These are phyloP conservation scores for Leccinum fallax DNA, from an alignment of 1,284 basidiomycete species.

Conservation along the genomic window DNA sequence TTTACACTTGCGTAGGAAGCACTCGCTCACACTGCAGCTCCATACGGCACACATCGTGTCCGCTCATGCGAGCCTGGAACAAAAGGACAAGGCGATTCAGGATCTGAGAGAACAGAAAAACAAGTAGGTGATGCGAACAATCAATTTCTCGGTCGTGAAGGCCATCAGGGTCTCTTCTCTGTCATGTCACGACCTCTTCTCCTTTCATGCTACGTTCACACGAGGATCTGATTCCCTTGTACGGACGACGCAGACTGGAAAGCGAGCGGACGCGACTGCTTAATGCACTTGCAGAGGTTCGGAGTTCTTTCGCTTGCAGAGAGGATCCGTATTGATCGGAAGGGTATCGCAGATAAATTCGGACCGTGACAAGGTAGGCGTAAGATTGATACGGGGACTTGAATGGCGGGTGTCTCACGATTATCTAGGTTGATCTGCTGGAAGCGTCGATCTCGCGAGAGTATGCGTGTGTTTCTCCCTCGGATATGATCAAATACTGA, in stretches of 20 bases:
- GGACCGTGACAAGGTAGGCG: conserved; percentile 69
- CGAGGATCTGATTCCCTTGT: conserved; percentile 15
- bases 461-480: conserved; percentile 39
- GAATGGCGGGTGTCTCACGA: conserved; percentile 7
- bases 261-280: conserved; percentile 69
- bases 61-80: conserved; percentile 72
- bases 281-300: conserved; percentile 66
- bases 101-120: conserved; percentile 81
- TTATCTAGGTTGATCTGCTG: conserved; percentile 51
- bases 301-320: conserved; percentile 17
- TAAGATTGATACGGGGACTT: conserved; percentile 6
- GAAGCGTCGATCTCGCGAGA: conserved; percentile 61
- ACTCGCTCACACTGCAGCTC: conserved; percentile 75
- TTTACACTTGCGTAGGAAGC: conserved; percentile 54
- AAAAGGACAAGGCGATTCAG: conserved; percentile 74
- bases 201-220: neutral
- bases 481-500: conserved; percentile 15
- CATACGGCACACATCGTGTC: conserved; percentile 85
- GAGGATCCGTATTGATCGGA: conserved; percentile 13
- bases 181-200: neutral
- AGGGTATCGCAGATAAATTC: conserved; percentile 60
- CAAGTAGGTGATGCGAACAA: conserved; percentile 50
- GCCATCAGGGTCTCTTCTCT: neutral
- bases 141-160: neutral
- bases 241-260: conserved; percentile 53